Percentiles rank a stretch among this genome's conserved stretches.
Conservation (phyloP, 1,284 basidiomycete species). For the Peniophora sp. region DNA sequence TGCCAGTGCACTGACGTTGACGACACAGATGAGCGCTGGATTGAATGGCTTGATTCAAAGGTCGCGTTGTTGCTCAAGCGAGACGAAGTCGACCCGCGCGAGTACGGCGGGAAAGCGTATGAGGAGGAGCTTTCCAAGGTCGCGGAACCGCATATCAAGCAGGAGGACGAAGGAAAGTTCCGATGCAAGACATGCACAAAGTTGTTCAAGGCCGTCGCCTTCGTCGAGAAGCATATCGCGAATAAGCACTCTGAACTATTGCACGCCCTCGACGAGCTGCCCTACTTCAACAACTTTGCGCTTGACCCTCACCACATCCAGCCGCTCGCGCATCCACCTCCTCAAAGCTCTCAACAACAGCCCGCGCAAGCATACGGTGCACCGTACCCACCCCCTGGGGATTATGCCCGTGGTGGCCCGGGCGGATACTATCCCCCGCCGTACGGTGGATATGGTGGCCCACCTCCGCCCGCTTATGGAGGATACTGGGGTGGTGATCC, state of each 20-base stretch:
- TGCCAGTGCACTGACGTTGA: no score
- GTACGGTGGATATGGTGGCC: constrained; percentile 32
- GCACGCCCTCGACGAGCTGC: constrained; percentile 72
- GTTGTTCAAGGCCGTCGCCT: constrained; percentile 91
- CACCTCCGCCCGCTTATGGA: constrained; percentile 18
- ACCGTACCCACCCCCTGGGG: constrained; percentile 39
- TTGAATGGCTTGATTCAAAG: constrained; percentile 82
- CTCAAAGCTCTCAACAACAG: constrained; percentile 41
- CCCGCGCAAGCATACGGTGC: constrained; percentile 77
- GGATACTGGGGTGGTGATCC: constrained; percentile 47
- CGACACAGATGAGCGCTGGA: constrained; percentile 72
- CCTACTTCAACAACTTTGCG: constrained; percentile 89
- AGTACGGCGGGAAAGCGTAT: constrained; percentile 82
- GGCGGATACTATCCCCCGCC: constrained; percentile 22
- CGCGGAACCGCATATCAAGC: constrained; percentile 75
- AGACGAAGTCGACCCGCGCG: constrained; percentile 72
- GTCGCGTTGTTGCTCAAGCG: constrained; percentile 69
- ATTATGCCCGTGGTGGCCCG: constrained; percentile 32
- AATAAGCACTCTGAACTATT: constrained; percentile 84
- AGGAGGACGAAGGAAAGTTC: constrained; percentile 93
- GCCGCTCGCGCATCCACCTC: constrained; percentile 73
- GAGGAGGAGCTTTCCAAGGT: constrained; percentile 85
- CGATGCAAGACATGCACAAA: constrained; percentile 92
- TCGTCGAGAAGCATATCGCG: constrained; percentile 90
- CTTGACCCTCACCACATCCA: constrained; percentile 89